A percentile compares a stretch with the other conserved stretches of the same genome.
These are phyloP conservation scores for Bonia amplexicaulis DNA, from an alignment of 176 grass and related monocot genomes.

Conservation along the genomic window DNA sequence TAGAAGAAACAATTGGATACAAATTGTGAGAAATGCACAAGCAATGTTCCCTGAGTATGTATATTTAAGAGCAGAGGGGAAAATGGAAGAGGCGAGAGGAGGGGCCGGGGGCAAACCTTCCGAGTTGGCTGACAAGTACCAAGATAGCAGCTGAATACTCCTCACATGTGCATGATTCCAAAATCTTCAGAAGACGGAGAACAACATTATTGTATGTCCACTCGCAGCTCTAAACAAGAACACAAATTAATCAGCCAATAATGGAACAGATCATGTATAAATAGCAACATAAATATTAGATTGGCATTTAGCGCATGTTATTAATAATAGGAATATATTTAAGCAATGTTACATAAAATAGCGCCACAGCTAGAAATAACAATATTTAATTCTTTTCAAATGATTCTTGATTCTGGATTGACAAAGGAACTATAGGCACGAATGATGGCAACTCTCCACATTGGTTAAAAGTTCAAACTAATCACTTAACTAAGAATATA, in stretches of 20 bases:
- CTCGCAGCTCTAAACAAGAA: conserved; percentile 61
- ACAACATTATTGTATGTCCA: conserved; percentile 66
- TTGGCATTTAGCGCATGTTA: not conserved
- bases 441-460: not conserved
- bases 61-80: not conserved
- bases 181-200: conserved; percentile 51
- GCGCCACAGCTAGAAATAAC: not conserved
- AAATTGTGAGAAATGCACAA: not conserved
- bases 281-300: not conserved
- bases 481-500: not conserved
- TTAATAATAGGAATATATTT: not conserved
- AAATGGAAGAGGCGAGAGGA: not conserved
- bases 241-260: conserved; percentile 20
- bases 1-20: not conserved
- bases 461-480: conserved; percentile 6
- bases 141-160: conserved; percentile 66
- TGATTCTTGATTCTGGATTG: not conserved
- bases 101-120: conserved; percentile 37
- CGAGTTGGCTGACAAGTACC: conserved; percentile 72
- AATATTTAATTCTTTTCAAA: not conserved
- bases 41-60: not conserved
- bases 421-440: not conserved
- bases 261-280: not conserved
- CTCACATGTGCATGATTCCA: conserved; percentile 55
- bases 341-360: not conserved